These are phyloP conservation scores for Pythium oligandrum DNA, from an alignment of 352 stramenopile genomes.

Conservation along the genomic window DNA sequence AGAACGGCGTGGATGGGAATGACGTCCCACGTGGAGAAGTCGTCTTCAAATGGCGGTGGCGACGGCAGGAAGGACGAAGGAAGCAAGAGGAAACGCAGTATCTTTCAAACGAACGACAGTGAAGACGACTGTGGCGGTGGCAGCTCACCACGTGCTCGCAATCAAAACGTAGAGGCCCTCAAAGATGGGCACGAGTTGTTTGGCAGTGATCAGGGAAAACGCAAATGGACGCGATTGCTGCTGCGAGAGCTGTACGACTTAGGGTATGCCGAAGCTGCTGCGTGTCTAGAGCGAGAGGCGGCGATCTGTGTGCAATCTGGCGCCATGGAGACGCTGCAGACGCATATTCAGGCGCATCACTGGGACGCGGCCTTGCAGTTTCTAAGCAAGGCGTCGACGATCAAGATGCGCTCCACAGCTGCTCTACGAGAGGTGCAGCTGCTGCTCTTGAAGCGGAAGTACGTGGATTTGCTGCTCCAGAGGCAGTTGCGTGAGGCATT, in stretches of 20 bases:
- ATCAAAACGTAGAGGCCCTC: neutral
- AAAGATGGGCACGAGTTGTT: constrained; percentile 1
- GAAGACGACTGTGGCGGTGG: no score
- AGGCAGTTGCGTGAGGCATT: constrained; percentile 37
- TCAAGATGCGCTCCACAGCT: constrained; percentile 42
- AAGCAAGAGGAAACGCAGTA: constrained; percentile 20
- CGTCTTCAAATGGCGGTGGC: no score
- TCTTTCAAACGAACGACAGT: no score
- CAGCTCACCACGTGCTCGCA: no score
- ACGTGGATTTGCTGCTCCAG: constrained; percentile 39
- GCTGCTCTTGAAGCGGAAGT: constrained; percentile 67
- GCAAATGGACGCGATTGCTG: constrained; percentile 66
- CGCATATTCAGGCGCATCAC: constrained; percentile 25
- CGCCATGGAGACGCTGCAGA: constrained; percentile 49
- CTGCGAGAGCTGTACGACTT: constrained; percentile 77
- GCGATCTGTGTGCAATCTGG: constrained; percentile 44
- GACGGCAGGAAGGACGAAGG: constrained; percentile 1
- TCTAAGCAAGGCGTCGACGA: constrained; percentile 5
- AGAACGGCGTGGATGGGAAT: no score
- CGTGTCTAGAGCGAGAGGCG: constrained; percentile 53
- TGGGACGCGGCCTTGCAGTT: constrained; percentile 58
- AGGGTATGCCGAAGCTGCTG: constrained; percentile 34
- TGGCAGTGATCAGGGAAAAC: constrained; percentile 13
- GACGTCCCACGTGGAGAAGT: no score
- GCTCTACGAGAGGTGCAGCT: constrained; percentile 36